Conservation (phyloP, 148 eudicot species). For the Talinum fruticosum region DNA sequence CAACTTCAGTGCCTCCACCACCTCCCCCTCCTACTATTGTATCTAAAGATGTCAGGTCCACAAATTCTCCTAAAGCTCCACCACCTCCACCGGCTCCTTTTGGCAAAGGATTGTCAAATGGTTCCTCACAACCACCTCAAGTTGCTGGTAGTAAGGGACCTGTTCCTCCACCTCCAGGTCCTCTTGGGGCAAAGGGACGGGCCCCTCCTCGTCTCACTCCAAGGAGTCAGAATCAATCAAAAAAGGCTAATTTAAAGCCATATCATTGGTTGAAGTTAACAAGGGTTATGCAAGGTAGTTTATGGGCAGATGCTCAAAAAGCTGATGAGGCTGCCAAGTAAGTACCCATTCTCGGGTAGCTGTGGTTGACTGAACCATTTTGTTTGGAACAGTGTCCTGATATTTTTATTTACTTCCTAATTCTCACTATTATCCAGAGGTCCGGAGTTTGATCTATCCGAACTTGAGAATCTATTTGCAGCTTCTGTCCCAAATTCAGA, state of each 20-base stretch:
- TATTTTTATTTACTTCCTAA: background rate
- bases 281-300: constrained; percentile 78
- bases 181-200: constrained; percentile 53
- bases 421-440: constrained; percentile 42
- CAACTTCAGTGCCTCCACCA: constrained; percentile 42
- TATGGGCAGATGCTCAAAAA: constrained; percentile 93
- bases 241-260: constrained; percentile 61
- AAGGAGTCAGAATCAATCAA: constrained; percentile 43
- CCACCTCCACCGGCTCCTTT: constrained; percentile 61
- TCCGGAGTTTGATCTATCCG: constrained; percentile 78
- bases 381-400: background rate
- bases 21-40: constrained; percentile 41
- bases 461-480: constrained; percentile 88
- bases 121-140: constrained; percentile 30
- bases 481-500: constrained; percentile 53
- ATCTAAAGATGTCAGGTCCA: constrained; percentile 16
- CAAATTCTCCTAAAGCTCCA: constrained; percentile 39
- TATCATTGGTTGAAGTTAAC: constrained; percentile 89
- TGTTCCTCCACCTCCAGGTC: constrained; percentile 64
- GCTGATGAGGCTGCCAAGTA: constrained; percentile 79
- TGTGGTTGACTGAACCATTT: constrained; percentile 7
- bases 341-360: constrained; percentile 10
- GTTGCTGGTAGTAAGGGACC: constrained; percentile 39
- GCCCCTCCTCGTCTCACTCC: constrained; percentile 27
- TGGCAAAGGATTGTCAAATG: constrained; percentile 35